Conservation (phyloP, 176 grass and related monocot species). For the Urochloa ruziziensis region DNA sequence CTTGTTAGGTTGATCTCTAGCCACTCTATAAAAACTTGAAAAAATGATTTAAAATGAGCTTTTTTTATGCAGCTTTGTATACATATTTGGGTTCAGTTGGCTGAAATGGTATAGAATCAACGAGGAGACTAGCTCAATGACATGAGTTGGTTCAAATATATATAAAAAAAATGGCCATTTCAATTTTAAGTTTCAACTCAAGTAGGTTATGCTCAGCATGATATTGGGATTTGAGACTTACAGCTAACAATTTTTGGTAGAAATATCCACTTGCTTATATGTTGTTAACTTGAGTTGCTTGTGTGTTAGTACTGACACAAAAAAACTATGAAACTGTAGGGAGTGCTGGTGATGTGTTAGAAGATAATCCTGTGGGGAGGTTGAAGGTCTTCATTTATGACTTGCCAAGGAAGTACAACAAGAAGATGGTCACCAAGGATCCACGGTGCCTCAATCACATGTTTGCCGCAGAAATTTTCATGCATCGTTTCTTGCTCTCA, state of each 20-base stretch:
- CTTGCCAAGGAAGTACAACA: slow-evolving; percentile 93
- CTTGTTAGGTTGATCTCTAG: neutral
- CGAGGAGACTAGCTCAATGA: neutral
- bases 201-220: neutral
- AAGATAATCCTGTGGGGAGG: slow-evolving; percentile 91
- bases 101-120: neutral
- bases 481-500: slow-evolving; percentile 91
- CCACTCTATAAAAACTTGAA: neutral
- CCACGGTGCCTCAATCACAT: slow-evolving; percentile 87
- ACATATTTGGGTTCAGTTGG: neutral
- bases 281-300: neutral
- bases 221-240: neutral
- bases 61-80: neutral
- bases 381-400: slow-evolving; percentile 95
- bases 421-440: slow-evolving; percentile 95
- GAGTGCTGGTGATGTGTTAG: slow-evolving; percentile 94
- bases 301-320: neutral
- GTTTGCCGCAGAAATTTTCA: slow-evolving; percentile 98
- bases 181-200: neutral
- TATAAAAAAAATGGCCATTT: neutral
- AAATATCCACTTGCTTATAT: neutral
- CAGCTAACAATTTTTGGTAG: neutral
- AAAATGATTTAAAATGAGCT: neutral
- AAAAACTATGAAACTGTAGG: slow-evolving; percentile 42
- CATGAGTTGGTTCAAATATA: neutral